Conservation (phyloP, 2,329 filamentous ascomycete genomes). For the Pseudogymnoascus sp. region DNA sequence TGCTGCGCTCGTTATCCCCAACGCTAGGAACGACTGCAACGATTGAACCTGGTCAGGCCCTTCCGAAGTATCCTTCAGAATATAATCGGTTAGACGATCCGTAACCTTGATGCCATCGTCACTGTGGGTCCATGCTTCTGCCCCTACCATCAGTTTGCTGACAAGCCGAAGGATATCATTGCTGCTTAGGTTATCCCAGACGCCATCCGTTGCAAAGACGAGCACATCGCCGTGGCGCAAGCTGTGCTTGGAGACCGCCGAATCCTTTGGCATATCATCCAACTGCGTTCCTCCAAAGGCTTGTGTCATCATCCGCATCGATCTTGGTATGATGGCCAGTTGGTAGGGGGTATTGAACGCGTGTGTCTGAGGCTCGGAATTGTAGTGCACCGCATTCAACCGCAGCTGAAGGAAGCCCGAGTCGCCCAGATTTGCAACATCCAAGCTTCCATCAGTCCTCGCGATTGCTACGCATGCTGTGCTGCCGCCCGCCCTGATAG, state of each 20-base stretch:
- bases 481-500: conserved; percentile 75
- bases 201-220: conserved; percentile 89
- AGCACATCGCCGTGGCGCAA: conserved; percentile 88
- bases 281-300: conserved; percentile 78
- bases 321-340: conserved; percentile 76
- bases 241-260: conserved; percentile 67
- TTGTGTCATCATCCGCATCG: conserved; percentile 69
- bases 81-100: conserved; percentile 49
- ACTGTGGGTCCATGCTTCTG: conserved; percentile 66
- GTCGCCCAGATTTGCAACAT: conserved; percentile 91
- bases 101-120: conserved; percentile 56
- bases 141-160: conserved; percentile 65
- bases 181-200: conserved; percentile 92
- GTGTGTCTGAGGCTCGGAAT: conserved; percentile 83
- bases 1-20: conserved; percentile 71
- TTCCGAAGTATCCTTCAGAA: conserved; percentile 37
- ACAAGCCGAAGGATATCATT: conserved; percentile 80
- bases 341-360: conserved; percentile 98
- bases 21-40: conserved; percentile 71
- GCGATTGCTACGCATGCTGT: conserved; percentile 86
- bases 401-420: conserved; percentile 86
- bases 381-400: conserved; percentile 75
- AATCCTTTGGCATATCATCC: conserved; percentile 76
- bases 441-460: conserved; percentile 63
- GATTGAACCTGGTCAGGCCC: conserved; percentile 38